Evolutionary conservation across 305 asterid species (phyloP).

Genomic region (Solanum hybrid): DNA sequence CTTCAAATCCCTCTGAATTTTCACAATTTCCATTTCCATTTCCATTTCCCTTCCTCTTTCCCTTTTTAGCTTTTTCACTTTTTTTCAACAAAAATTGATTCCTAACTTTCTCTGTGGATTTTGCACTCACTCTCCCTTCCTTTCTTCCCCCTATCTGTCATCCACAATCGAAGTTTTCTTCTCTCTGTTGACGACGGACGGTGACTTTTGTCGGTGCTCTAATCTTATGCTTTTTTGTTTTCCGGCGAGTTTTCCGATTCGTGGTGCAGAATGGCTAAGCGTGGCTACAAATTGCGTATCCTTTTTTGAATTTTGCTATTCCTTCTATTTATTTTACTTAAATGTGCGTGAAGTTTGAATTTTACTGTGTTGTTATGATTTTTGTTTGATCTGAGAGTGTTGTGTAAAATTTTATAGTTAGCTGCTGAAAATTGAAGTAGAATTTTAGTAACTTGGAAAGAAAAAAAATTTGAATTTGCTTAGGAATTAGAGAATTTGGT

Average conservation of each 20-base stretch:
- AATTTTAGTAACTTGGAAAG: not conserved
- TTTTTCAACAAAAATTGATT: not conserved
- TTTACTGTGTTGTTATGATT: not conserved
- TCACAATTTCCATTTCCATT: not conserved
- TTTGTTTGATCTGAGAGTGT: not conserved
- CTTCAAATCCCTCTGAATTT: not conserved
- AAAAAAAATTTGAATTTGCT: not conserved
- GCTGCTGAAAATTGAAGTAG: not conserved
- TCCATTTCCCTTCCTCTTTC: not conserved
- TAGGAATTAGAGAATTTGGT: not conserved
- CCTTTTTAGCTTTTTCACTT: not conserved
- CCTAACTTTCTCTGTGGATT: slow-evolving; percentile 9
- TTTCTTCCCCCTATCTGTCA: not conserved
- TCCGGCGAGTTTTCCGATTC: not conserved
- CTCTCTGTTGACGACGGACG: slow-evolving; percentile 8
- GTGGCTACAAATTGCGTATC: slow-evolving; percentile 98
- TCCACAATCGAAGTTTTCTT: not conserved
- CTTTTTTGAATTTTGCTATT: slow-evolving; percentile 20
- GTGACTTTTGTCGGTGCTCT: slow-evolving; percentile 3
- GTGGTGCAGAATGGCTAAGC: slow-evolving; percentile 48
- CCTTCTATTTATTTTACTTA: not conserved
- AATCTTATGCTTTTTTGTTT: not conserved
- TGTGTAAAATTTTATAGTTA: not conserved
- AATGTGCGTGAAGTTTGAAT: slow-evolving; percentile 1
- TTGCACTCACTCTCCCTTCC: slow-evolving; percentile 1